Evolutionary conservation across 2,329 filamentous ascomycete genomes (phyloP), one percentile per base, ranked within the genome.

Genomic region (Cercospora brassicicola): DNA sequence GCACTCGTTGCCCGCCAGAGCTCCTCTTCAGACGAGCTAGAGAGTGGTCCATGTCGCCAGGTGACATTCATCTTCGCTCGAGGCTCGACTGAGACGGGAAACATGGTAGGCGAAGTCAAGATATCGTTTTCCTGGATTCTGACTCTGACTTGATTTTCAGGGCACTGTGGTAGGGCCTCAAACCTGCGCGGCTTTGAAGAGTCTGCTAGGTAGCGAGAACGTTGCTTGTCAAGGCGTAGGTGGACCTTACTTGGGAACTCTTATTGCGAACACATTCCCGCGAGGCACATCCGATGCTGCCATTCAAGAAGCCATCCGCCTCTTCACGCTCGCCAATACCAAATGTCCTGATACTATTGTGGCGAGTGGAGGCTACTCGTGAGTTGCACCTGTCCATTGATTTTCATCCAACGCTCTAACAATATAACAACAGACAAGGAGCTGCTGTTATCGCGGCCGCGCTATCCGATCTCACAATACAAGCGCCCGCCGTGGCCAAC

Each of bases 51-150:
- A 51, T 85, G 83, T 77, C 81, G 81, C 48, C 72, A 77, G 28
- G 80, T 85, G 70, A 87, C 84, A 6, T 77, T 87, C 64, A 82
- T 88, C 71, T 87, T 85, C 69, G 86, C 86, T 23, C 82, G 86
- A n/a, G 86, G 86, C 7, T 87, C 85, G 9, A 82, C 81, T 4
- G 84, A 87, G 74, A 28, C 68, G 0, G 85, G 84, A 39, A 87
- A 86, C 71, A 82, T 88, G 56, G 86, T 68, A 65, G 13, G 45
- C 7, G 18, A 23, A 11, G 10, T 20, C 42, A 20, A 11, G 18
- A 23, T 51, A 4, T 39, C 36, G 13, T 39, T 39, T 10, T 11
- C 6, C 4, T 2, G 8, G 11, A 56, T 23, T 15, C 1, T 15
- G 53, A n/a, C 7, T 31, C 53, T 56, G 53, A 31, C 53, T 31